Evolutionary conservation across 2,329 filamentous ascomycete genomes (phyloP), one percentile per base, ranked within the genome.

Genomic region (Tolypocladium inflatum): DNA sequence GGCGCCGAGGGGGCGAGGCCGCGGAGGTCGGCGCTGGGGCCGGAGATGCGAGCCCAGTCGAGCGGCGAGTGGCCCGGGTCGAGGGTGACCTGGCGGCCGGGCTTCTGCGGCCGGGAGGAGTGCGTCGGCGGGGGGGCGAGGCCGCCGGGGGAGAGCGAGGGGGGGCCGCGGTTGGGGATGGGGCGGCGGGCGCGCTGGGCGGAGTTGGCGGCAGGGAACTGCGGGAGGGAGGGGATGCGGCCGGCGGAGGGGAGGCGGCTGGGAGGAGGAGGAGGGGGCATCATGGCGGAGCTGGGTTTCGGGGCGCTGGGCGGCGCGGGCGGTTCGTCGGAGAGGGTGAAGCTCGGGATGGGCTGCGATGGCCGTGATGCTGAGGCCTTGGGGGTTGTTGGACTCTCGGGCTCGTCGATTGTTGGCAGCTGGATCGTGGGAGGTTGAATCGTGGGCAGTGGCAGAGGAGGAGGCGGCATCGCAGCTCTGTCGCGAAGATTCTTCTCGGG

Each of bases 41-140:
- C 78, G 1, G 84, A 82, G 1, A 96, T 82, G 7, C 88, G 85
- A 15, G 94, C 94, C 94, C 94, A 99, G 80, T 99, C 94, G 15
- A 99, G 85, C 0, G 94, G 93, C 2, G 91, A 96, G 77, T 93
- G 92, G 38, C 94, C 93, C 0, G 94, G 94, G n/a, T 86, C 82
- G 5, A 99, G 83, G 10, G 88, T 79, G 5, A 97, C 89, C 67
- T 93, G 89, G 71, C 81, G 83, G 13, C 79, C 82, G 5, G 81
- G 80, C 67, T 84, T 85, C 30, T 73, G 62, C 2, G 83, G 81
- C 59, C 77, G 79, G 48, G 74, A 69, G 38, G 71, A 74, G 67
- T 80, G 80, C 17, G 81, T 79, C 0, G 83, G 80, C 0, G 84
- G 83, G 0, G 80, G 83, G 1, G 79, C 77, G 53, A 86, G 78